Evolutionary conservation across 768 basidiomycete genomes (phyloP).

Genomic region (Hygrocybe punicea): DNA sequence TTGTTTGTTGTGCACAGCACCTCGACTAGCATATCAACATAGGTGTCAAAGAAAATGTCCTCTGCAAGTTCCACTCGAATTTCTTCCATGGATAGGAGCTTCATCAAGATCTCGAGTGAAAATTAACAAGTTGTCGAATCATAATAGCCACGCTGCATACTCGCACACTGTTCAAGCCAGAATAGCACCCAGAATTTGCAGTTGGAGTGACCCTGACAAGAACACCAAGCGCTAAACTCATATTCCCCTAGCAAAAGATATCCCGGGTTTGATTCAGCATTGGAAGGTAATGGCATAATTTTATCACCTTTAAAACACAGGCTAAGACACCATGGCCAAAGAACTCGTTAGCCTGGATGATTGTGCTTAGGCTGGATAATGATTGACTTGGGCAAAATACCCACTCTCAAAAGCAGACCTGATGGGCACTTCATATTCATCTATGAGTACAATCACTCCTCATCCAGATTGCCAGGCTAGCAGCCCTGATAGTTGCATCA

Average conservation of each 20-base stretch:
- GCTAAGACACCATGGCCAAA: constrained; percentile 9
- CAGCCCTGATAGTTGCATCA: constrained; percentile 4
- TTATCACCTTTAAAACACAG: constrained; percentile 10
- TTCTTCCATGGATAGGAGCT: constrained; percentile 6
- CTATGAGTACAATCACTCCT: constrained; percentile 11
- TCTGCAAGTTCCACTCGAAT: constrained; percentile 7
- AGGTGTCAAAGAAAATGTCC: constrained; percentile 2
- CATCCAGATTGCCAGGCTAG: constrained; percentile 7
- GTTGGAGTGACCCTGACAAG: constrained; percentile 6
- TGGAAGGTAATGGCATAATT: constrained; percentile 3
- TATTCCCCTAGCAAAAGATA: constrained; percentile 8
- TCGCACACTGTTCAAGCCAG: constrained; percentile 7
- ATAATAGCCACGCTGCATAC: not conserved
- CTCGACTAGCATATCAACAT: too few relatives aligned
- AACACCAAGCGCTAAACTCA: constrained; percentile 4
- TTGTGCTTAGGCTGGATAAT: constrained; percentile 1
- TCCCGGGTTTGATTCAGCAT: not conserved
- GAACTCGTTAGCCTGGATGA: constrained; percentile 9
- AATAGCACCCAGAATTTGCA: constrained; percentile 13
- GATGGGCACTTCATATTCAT: constrained; percentile 12
- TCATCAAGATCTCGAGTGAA: constrained; percentile 4
- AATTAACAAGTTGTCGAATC: not conserved
- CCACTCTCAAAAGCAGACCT: constrained; percentile 11
- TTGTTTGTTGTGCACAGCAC: too few relatives aligned
- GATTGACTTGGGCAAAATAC: constrained; percentile 10